Base-by-base conservation (phyloP, 1,284 basidiomycete species). In the Cutaneotrichosporon sp. region DNA sequence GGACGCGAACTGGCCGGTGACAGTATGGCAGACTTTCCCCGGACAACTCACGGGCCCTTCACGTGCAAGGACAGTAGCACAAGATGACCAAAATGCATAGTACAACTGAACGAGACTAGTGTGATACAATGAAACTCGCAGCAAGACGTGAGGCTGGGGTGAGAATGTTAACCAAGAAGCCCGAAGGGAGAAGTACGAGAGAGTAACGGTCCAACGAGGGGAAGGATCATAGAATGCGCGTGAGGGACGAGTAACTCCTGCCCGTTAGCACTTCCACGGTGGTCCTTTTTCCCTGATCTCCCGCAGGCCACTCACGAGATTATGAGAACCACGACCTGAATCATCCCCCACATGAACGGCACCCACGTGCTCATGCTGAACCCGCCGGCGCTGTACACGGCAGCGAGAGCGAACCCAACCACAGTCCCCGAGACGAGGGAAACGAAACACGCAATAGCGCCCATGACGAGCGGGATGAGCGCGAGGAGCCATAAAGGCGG, bases 351-450 rank as follows among this genome's bases (percentile, higher is more conserved):
- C 25, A 89, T 64, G 63, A 90, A 87, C 5, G 88, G 88, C 43
- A 90, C 79, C 87, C 88, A 89, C 83, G 88, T 90, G 11, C 86
- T 88, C 81, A 91, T 85, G 57, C 82, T 80, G 62, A 85, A 89
- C 27, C 79, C 73, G 2, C 79, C 87, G 0, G 85, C 81, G 35
- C 77, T 78, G 71, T 83, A 90, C 17, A 90, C 72, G 1, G 83
- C 87, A 20, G 81, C 81, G 33, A 87, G 76, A 5, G 84, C 76
- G 61, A 85, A 87, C 0, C 86, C 86, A 4, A 89, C 76, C 1
- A 90, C 79, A 0, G 84, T 83, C 3, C 85, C 84, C 7, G 82
- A 81, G 5, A 88, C 67, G 3, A 88, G 78, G 0, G 87, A 82
- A 1, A 86, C 82, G 4, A 80, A 75, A 6, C 87, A 68, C 24